Evolutionary conservation across 2,329 filamentous ascomycete species (phyloP), one percentile per base, ranked within the genome.

Genomic region (Aspergillus pseudoterreus): DNA sequence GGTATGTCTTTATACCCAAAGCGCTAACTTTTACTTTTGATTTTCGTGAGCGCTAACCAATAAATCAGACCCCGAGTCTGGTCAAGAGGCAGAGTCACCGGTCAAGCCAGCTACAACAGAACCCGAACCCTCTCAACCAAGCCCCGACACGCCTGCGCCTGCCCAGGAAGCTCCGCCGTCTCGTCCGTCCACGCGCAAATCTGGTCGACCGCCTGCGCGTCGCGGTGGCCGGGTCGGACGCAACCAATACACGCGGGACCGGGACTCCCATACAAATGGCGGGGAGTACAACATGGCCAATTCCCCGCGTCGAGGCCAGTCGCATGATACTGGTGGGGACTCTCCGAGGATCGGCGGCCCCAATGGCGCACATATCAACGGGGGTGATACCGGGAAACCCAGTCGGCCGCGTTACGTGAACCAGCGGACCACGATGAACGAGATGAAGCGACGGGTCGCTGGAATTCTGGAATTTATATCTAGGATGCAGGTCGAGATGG

Each of bases 401-500:
- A 84, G 81, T 59, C 90, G 88, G 68, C 69, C 76, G 3, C 78
- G 78, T 54, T 77, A 79, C 46, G 75, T 77, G 69, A 76, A 81
- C 56, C 76, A 82, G 48, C 76, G 78, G 60, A 82, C 91, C 51
- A 92, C 85, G 24, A 88, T 95, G 85, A 86, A 86, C 53, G 91
- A 96, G 65, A 91, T 95, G 83, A 90, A 88, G 72, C 84, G 88
- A 57, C 86, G 90, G 9, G 90, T 92, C 5, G 83, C 88, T 4
- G 87, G 83, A 17, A 95, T 96, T 66, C 80, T 95, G 53, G 90
- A 94, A 60, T 96, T 92, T 65, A 96, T 96, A 57, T 86, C 88
- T 4, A 84, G 90, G 58, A 92, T 90, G 51, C 91, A 96, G 69
- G 79, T 95, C 6, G 92, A 96, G 64, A 82, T 95, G 71, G 90